Base-by-base conservation (phyloP, 306 rosid genomes). In the Betula pendula region DNA sequence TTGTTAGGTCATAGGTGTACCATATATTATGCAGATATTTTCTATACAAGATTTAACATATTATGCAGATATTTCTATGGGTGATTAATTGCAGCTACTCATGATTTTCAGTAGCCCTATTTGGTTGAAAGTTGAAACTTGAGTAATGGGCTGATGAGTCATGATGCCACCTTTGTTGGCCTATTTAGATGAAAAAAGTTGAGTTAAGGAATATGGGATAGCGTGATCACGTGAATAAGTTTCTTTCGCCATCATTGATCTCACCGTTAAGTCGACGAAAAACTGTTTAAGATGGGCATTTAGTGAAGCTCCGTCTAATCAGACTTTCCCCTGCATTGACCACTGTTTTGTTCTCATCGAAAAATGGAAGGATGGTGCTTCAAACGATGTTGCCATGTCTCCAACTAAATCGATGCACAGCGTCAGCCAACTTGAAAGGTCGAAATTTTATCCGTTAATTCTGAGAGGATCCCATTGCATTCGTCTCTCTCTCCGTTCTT, bases 341-440 rank as follows among this genome's bases (percentile, higher is more conserved):
- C 33, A 24, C 63, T 56, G 33, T 56, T 56, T 56, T 56, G 63
- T 56, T 56, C 63, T 56, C 63, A 24, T 56, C 63, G 63, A 56
- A 56, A 56, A 38, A 10, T 24, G 25, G 27, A 24, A 3, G 16
- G 27, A 56, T 24, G 17, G 33, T 4, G 7, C 2, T 10, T 0
- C 63, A 56, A 56, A 24, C 27, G 63, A 56, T 56, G 63, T 56
- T 20, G 63, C 31, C 15, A 20, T 16, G 63, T 24, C 13, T 20
- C 63, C 53, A n/a, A n/a, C n/a, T n/a, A n/a, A n/a, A n/a, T n/a
- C n/a, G n/a, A n/a, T n/a, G n/a, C n/a, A n/a, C n/a, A n/a, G n/a
- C n/a, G n/a, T n/a, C n/a, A n/a, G n/a, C n/a, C n/a, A n/a, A n/a
- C n/a, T n/a, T n/a, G n/a, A n/a, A n/a, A n/a, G n/a, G n/a, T n/a